phyloP scores from a whole-genome alignment of 2,329 filamentous ascomycete genomes.

The Macroventuria anomochaeta region DNA sequence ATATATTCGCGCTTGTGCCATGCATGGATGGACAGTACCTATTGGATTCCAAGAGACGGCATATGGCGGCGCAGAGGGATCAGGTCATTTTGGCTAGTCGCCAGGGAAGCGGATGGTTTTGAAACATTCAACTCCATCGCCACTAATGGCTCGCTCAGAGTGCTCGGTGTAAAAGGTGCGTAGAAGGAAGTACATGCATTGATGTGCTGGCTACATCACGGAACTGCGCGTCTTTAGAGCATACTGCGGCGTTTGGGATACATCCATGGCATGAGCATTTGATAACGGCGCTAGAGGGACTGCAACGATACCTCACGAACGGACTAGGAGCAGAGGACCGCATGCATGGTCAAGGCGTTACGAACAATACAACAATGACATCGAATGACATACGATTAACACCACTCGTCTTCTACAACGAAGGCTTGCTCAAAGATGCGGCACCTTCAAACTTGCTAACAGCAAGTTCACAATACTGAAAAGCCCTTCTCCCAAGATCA shows the following conservation, averaged over 20 bases:
- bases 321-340: not conserved
- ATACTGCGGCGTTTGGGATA: not conserved
- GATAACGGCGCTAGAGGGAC: not conserved
- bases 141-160: no score
- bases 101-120: not conserved
- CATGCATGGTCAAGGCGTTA: not conserved
- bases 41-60: constrained; percentile 63
- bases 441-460: constrained; percentile 65
- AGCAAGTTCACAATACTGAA: constrained; percentile 70
- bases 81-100: not conserved
- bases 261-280: not conserved
- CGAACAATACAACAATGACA: not conserved
- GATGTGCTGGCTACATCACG: no score
- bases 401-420: not conserved
- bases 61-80: constrained; percentile 33
- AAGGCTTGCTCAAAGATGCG: constrained; percentile 11
- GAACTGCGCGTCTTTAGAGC: not conserved
- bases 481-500: constrained; percentile 67
- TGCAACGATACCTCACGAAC: not conserved
- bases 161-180: no score
- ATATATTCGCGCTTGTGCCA: constrained; percentile 69
- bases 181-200: not conserved
- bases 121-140: no score
- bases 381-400: not conserved
- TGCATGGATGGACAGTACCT: constrained; percentile 78